Evolutionary conservation across 2,329 filamentous ascomycete genomes (phyloP).

Genomic region (Claviceps quebecensis): DNA sequence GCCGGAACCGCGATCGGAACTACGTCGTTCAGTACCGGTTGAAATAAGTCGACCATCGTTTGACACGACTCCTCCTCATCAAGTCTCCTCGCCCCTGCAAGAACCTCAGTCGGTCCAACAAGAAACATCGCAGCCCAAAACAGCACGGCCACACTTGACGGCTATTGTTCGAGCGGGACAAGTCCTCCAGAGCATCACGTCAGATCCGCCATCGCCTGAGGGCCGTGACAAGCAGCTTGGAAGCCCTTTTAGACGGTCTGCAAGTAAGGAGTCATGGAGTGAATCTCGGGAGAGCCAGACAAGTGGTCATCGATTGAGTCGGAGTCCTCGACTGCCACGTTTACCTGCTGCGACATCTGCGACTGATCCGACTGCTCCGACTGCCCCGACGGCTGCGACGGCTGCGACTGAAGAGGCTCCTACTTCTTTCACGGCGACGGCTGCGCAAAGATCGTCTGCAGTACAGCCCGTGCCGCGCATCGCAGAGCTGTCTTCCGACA

Average conservation of each 20-base stretch:
- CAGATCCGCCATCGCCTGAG: conserved; percentile 43
- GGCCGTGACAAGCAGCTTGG: conserved; percentile 35
- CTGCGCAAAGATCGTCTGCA: conserved; percentile 13
- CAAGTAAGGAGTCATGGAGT: conserved; percentile 21
- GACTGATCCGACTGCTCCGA: background rate
- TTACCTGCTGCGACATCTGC: conserved; percentile 5
- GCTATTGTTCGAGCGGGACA: conserved; percentile 45
- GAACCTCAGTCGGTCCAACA: conserved; percentile 18
- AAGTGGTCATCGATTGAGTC: conserved; percentile 13
- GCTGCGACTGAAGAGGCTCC: conserved; percentile 17
- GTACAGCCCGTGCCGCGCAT: conserved; percentile 16
- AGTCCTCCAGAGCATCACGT: conserved; percentile 43
- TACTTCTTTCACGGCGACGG: conserved; percentile 11
- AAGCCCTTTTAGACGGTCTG: conserved; percentile 38
- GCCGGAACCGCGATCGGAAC: background rate
- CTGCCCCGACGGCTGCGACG: conserved; percentile 5
- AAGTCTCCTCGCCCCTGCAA: conserved; percentile 24
- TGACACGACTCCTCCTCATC: conserved; percentile 19
- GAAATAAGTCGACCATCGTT: conserved; percentile 12
- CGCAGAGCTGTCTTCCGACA: conserved; percentile 6
- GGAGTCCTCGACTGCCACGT: conserved; percentile 16
- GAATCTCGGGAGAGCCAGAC: conserved; percentile 14
- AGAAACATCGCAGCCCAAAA: conserved; percentile 16
- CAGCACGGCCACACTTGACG: conserved; percentile 32
- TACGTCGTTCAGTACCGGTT: conserved; percentile 5